Percentiles rank a stretch among this genome's conserved stretches.
Conservation (phyloP, 768 basidiomycete species). For the Psilocybe cyanescens region DNA sequence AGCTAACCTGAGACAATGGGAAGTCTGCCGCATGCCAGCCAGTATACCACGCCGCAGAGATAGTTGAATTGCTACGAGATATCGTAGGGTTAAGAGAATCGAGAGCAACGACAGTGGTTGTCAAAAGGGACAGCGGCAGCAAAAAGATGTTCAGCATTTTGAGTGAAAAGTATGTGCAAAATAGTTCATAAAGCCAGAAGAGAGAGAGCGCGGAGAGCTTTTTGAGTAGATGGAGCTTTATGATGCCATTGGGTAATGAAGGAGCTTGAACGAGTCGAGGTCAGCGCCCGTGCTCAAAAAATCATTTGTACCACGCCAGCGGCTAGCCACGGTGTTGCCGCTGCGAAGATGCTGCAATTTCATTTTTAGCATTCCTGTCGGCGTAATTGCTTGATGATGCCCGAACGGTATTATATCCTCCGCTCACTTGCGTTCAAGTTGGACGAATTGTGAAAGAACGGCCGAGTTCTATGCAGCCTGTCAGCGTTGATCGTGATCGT, state of each 20-base stretch:
- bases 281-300: not conserved
- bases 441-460: not conserved
- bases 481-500: not conserved
- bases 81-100: conserved; percentile 15
- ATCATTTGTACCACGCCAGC: not conserved
- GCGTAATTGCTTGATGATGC: not conserved
- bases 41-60: conserved; percentile 51
- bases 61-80: conserved; percentile 21
- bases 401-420: not conserved
- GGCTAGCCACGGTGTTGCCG: no score
- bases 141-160: conserved; percentile 8
- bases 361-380: not conserved
- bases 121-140: conserved; percentile 15
- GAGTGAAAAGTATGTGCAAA: not conserved
- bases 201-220: not conserved
- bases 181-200: not conserved
- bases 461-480: no score
- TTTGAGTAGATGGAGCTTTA: conserved; percentile 3
- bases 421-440: not conserved
- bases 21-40: conserved; percentile 47
- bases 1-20: conserved; percentile 46
- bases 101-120: conserved; percentile 12
- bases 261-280: not conserved
- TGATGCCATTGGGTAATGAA: not conserved
- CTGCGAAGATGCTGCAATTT: not conserved